Conservation (phyloP, 2,329 filamentous ascomycete genomes). For the Blastomyces parvus region DNA sequence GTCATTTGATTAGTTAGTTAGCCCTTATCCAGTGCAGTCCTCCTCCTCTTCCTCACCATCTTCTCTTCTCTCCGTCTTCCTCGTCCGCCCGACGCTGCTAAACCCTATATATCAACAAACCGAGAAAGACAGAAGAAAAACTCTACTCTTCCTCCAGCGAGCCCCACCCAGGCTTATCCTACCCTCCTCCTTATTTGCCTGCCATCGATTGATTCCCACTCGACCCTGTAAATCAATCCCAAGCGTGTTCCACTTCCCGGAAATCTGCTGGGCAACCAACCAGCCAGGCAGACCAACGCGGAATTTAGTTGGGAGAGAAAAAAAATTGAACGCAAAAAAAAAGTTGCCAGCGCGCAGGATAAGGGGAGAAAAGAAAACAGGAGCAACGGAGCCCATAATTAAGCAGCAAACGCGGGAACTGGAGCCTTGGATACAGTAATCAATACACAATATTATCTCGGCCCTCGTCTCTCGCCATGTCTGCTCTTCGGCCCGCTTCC, state of each 20-base stretch:
- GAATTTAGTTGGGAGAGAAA: background rate
- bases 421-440: too few species aligned
- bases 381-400: background rate
- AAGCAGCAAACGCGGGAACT: background rate
- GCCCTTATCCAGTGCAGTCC: too few species aligned
- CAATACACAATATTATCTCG: too few species aligned
- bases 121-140: background rate
- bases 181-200: too few species aligned
- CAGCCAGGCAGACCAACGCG: background rate
- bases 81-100: too few species aligned
- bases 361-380: background rate
- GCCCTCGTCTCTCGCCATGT: slow-evolving; percentile 21
- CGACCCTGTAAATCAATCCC: slow-evolving; percentile 3
- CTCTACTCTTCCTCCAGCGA: background rate
- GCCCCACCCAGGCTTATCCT: background rate
- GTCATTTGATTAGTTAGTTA: too few species aligned
- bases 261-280: background rate
- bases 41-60: too few species aligned
- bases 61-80: too few species aligned
- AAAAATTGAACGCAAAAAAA: background rate
- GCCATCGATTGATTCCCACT: background rate
- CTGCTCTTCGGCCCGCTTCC: slow-evolving; percentile 32
- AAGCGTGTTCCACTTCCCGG: slow-evolving; percentile 1
- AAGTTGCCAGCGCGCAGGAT: too few species aligned
- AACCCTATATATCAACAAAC: too few species aligned